Percentiles rank a stretch among this genome's conserved stretches.
phyloP scores from a whole-genome alignment of 1,139 yeast genomes.

The Kluyveromyces sp. region DNA sequence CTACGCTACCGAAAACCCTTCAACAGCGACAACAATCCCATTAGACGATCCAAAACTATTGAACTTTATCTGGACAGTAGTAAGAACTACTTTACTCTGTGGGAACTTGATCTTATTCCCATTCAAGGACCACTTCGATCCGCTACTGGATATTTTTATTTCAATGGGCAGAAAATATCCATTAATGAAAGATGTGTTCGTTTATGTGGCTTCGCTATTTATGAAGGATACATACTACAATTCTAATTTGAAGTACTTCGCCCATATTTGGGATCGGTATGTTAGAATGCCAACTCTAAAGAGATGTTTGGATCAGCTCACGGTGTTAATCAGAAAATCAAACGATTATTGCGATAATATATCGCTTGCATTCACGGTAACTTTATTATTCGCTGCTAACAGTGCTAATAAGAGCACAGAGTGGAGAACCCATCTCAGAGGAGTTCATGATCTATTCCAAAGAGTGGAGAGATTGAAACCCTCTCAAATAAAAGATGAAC shows the following conservation, averaged over 20 bases:
- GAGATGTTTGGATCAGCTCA: constrained; percentile 7
- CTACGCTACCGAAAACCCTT: background rate
- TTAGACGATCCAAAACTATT: constrained; percentile 7
- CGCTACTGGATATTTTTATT: constrained; percentile 3
- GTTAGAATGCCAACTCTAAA: constrained; percentile 11
- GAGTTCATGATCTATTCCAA: constrained; percentile 5
- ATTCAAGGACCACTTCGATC: constrained; percentile 4
- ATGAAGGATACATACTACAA: constrained; percentile 10
- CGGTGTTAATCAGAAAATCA: constrained; percentile 3
- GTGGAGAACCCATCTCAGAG: constrained; percentile 11
- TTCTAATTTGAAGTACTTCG: constrained; percentile 4
- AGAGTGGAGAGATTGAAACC: constrained; percentile 5
- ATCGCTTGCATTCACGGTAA: constrained; percentile 7
- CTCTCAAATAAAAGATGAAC: background rate
- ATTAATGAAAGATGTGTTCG: constrained; percentile 6
- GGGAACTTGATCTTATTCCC: constrained; percentile 10
- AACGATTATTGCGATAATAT: constrained; percentile 6
- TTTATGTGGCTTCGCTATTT: constrained; percentile 8
- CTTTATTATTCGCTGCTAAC: constrained; percentile 8
- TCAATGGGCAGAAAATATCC: constrained; percentile 5
- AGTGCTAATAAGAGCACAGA: constrained; percentile 6
- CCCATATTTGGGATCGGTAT: constrained; percentile 11
- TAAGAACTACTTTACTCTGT: constrained; percentile 5
- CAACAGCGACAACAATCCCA: constrained; percentile 1
- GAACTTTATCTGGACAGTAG: constrained; percentile 9